Percentiles rank a stretch among this genome's conserved stretches.
Evolutionary conservation across 345 rosid genomes (phyloP).

Genomic region (Anacardium occidentale): DNA sequence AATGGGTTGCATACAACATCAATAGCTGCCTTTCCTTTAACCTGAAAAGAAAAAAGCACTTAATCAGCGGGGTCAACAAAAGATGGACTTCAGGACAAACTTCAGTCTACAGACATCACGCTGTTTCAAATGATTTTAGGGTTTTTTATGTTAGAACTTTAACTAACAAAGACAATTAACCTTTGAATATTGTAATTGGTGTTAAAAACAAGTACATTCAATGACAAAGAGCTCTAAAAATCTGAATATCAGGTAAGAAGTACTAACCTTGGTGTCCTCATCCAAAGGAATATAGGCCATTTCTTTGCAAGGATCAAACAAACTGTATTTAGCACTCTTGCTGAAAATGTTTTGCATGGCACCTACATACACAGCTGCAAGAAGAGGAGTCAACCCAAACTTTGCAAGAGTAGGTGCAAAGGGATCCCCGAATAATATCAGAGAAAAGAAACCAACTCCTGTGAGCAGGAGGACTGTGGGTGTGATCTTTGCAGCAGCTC

Average conservation of each 20-base stretch:
- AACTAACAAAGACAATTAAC: background rate
- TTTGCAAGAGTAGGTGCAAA: conserved; percentile 62
- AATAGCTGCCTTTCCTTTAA: conserved; percentile 96
- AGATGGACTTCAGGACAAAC: background rate
- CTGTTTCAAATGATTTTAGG: background rate
- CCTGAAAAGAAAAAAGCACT: conserved; percentile 44
- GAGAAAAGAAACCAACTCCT: conserved; percentile 90
- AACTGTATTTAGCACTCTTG: conserved; percentile 98
- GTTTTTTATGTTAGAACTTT: background rate
- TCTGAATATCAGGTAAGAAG: background rate
- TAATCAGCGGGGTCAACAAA: conserved; percentile 8
- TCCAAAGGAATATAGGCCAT: conserved; percentile 98
- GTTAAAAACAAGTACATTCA: background rate
- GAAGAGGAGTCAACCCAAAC: conserved; percentile 93
- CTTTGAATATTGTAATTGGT: background rate
- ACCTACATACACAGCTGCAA: conserved; percentile 95
- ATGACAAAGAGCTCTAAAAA: background rate
- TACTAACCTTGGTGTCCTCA: conserved; percentile 87
- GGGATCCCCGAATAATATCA: conserved; percentile 75
- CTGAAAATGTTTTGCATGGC: conserved; percentile 99
- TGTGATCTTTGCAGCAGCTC: conserved; percentile 89
- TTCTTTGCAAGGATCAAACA: conserved; percentile 98
- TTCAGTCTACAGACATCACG: background rate
- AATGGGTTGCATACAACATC: conserved; percentile 93
- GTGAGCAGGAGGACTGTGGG: conserved; percentile 86